Base-by-base conservation (phyloP, 345 rosid genomes). In the Rhizophora apiculata region DNA sequence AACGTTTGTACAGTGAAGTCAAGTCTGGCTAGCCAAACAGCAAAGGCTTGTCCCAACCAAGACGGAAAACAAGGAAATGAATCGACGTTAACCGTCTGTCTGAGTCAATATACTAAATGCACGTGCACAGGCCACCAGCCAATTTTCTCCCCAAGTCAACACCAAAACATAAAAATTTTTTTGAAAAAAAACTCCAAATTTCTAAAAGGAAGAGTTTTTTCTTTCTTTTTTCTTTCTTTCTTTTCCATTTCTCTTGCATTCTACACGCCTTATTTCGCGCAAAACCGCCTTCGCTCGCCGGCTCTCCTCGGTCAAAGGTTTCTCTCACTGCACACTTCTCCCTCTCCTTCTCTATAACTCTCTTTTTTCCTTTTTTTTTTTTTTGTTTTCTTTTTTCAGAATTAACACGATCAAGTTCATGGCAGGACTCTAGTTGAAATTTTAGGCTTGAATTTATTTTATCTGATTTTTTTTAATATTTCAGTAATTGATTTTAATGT, bases 221-320 rank as follows among this genome's bases (percentile, higher is more conserved):
- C 3, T 3, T 3, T 43, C 3, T 3, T 43, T 4, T 9, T 9
- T 8, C 16, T 43, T 11, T 11, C 16, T 2, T 2, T 10, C 1
- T 11, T 10, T 10, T 2, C 5, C 1, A 8, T 9, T 39, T 16
- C 55, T 15, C 26, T 46, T 4, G 59, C 75, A 16, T 68, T n/a
- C 34, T 18, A 10, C 31, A 34, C 67, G 36, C 58, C 77, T 62
- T 80, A 76, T 70, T 73, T 75, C 67, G 74, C 83, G 83, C 83
- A 70, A 1, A 1, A 9, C 3, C 15, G 15, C 46, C 18, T 72
- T 71, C 52, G 21, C 5, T 59, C 10, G 53, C 76, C 65, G 65
- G 65, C 55, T 22, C 39, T 39, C 68, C 4, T 58, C 19, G 2
- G 48, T 11, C 48, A 10, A 16, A 39, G 48, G 11, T 43, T 16